A percentile compares a stretch with the other conserved stretches of the same genome.
Conservation (phyloP, 2,329 filamentous ascomycete species). For the Didymella arachidicola region DNA sequence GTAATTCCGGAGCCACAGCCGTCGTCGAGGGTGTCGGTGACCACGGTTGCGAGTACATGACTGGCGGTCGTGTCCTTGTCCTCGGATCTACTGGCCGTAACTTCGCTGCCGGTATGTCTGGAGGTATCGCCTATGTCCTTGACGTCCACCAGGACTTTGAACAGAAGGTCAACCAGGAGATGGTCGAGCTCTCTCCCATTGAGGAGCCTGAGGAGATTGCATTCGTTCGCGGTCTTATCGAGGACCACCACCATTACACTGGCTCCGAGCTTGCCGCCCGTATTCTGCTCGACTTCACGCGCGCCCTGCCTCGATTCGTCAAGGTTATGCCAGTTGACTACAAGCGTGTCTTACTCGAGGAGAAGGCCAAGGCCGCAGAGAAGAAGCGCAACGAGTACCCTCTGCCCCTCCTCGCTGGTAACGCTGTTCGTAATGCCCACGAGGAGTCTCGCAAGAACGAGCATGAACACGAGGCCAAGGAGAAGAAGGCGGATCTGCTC, state of each 20-base stretch:
- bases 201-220: slow-evolving; percentile 89
- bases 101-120: slow-evolving; percentile 98
- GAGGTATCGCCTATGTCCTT: slow-evolving; percentile 93
- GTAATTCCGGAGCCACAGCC: slow-evolving; percentile 95
- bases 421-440: slow-evolving; percentile 62
- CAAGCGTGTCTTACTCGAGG: slow-evolving; percentile 88
- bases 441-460: slow-evolving; percentile 63
- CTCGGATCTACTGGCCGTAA: slow-evolving; percentile 92
- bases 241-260: slow-evolving; percentile 98
- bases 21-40: slow-evolving; percentile 96
- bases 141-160: slow-evolving; percentile 90
- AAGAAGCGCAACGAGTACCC: slow-evolving; percentile 85
- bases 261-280: slow-evolving; percentile 93
- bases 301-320: slow-evolving; percentile 87
- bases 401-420: slow-evolving; percentile 77
- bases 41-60: slow-evolving; percentile 99
- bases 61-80: slow-evolving; percentile 87
- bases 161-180: slow-evolving; percentile 94
- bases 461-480: slow-evolving; percentile 68
- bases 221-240: slow-evolving; percentile 87
- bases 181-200: slow-evolving; percentile 88
- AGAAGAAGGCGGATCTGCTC: slow-evolving; percentile 70
- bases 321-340: slow-evolving; percentile 95
- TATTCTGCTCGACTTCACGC: slow-evolving; percentile 93
- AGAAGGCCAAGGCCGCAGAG: slow-evolving; percentile 83